These are phyloP conservation scores for Circinella umbellata DNA, from an alignment of 371 early-diverging fungal species.

Conservation along the genomic window DNA sequence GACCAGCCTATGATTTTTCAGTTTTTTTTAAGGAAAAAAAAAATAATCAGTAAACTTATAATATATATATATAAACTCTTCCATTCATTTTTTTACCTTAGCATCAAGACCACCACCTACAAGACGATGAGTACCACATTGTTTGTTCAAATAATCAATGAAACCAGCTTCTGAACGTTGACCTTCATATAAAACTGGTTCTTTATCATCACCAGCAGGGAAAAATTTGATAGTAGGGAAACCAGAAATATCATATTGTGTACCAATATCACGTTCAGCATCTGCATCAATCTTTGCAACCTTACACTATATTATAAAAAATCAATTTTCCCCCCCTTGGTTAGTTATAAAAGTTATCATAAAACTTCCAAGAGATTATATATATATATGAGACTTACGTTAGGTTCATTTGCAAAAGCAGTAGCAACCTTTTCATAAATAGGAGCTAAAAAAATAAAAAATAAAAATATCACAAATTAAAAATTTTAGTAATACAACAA, in stretches of 20 bases:
- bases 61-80: not conserved
- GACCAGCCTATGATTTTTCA: slow-evolving; percentile 68
- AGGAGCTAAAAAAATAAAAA: slow-evolving; percentile 49
- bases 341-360: not conserved
- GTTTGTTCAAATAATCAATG: slow-evolving; percentile 87
- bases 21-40: no score
- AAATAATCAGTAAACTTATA: not conserved
- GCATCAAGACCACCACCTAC: slow-evolving; percentile 77
- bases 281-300: slow-evolving; percentile 94
- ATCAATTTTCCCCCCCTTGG: no score
- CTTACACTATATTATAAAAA: slow-evolving; percentile 46
- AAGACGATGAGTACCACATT: slow-evolving; percentile 81
- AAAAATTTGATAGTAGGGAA: slow-evolving; percentile 93
- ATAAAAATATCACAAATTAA: not conserved
- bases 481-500: no score
- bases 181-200: slow-evolving; percentile 77
- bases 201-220: slow-evolving; percentile 67
- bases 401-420: slow-evolving; percentile 53
- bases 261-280: slow-evolving; percentile 53
- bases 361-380: not conserved
- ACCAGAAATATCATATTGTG: slow-evolving; percentile 71
- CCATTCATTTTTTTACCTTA: slow-evolving; percentile 26
- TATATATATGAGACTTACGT: slow-evolving; percentile 30
- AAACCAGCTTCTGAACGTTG: slow-evolving; percentile 84
- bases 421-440: slow-evolving; percentile 66